These are phyloP conservation scores for Mycosphaerella sp. DNA, from an alignment of 2,329 filamentous ascomycete genomes.

Conservation along the genomic window DNA sequence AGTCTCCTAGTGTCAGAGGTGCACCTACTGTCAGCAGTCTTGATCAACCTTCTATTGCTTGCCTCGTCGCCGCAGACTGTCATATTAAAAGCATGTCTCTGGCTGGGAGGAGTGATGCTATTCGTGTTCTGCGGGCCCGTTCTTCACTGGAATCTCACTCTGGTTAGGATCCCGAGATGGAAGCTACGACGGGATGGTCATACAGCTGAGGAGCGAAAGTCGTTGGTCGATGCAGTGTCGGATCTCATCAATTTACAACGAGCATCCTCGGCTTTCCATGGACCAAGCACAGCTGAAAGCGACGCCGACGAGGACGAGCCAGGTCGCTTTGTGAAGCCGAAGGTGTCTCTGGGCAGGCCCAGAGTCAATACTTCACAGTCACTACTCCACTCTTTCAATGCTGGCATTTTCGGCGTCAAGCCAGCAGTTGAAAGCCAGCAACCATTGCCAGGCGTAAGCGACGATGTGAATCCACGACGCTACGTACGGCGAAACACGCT, in stretches of 20 bases:
- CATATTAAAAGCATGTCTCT: slow-evolving; percentile 42
- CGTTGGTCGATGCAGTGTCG: slow-evolving; percentile 40
- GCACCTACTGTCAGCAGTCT: slow-evolving; percentile 72
- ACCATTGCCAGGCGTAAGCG: slow-evolving; percentile 2
- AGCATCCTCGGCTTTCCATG: slow-evolving; percentile 26
- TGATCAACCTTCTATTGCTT: slow-evolving; percentile 76
- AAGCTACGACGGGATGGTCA: slow-evolving; percentile 62
- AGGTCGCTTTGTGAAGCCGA: slow-evolving; percentile 21
- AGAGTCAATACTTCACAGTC: slow-evolving; percentile 21
- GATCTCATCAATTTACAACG: slow-evolving; percentile 34
- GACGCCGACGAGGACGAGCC: slow-evolving; percentile 45
- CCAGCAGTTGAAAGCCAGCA: slow-evolving; percentile 24
- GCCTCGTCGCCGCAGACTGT: slow-evolving; percentile 55
- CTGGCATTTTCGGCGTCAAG: slow-evolving; percentile 16
- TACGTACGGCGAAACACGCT: slow-evolving; percentile 26
- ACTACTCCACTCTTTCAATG: slow-evolving; percentile 15
- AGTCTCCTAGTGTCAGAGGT: slow-evolving; percentile 83
- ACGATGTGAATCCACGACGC: slow-evolving; percentile 7
- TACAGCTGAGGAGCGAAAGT: slow-evolving; percentile 39
- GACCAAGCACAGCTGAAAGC: slow-evolving; percentile 33
- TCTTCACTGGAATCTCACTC: slow-evolving; percentile 73
- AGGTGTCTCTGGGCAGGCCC: slow-evolving; percentile 15
- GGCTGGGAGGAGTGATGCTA: slow-evolving; percentile 64
- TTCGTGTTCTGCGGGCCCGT: slow-evolving; percentile 68
- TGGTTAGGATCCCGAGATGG: slow-evolving; percentile 88